Evolutionary conservation across 2,329 filamentous ascomycete genomes (phyloP).

Genomic region (Penicillium sp.): DNA sequence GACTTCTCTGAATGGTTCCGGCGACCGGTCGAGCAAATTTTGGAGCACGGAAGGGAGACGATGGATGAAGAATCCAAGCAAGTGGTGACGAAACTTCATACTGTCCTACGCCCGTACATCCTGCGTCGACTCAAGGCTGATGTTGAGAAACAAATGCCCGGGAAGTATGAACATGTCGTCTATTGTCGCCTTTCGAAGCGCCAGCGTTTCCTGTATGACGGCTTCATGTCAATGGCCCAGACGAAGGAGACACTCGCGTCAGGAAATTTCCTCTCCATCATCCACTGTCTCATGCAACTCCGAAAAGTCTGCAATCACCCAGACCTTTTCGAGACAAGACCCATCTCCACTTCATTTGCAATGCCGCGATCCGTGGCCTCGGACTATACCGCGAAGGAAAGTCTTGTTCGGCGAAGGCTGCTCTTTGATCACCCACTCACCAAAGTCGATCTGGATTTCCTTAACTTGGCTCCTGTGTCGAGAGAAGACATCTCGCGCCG

Average conservation of each 20-base stretch:
- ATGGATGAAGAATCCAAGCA: slow-evolving; percentile 91
- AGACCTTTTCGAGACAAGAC: slow-evolving; percentile 89
- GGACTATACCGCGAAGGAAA: slow-evolving; percentile 67
- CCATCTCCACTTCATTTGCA: slow-evolving; percentile 93
- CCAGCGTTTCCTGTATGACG: slow-evolving; percentile 92
- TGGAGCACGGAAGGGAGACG: slow-evolving; percentile 87
- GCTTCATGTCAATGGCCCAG: slow-evolving; percentile 84
- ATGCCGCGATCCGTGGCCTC: slow-evolving; percentile 74
- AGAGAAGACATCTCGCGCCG: slow-evolving; percentile 60
- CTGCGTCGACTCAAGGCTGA: slow-evolving; percentile 88
- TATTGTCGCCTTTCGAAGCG: slow-evolving; percentile 93
- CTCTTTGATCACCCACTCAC: slow-evolving; percentile 58
- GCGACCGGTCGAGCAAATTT: slow-evolving; percentile 88
- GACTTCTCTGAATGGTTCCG: slow-evolving; percentile 97
- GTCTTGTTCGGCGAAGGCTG: slow-evolving; percentile 61
- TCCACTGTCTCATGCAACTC: slow-evolving; percentile 96
- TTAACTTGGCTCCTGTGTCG: slow-evolving; percentile 69
- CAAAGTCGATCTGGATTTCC: slow-evolving; percentile 64
- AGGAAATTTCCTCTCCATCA: slow-evolving; percentile 95
- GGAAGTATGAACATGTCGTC: slow-evolving; percentile 94
- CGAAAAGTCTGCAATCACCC: slow-evolving; percentile 98
- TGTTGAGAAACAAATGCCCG: slow-evolving; percentile 98
- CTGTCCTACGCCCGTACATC: slow-evolving; percentile 85
- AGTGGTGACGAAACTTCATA: slow-evolving; percentile 89
- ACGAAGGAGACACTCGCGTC: slow-evolving; percentile 83